Conservation (phyloP, 2,329 filamentous ascomycete species). For the Stachybotrys elegans region DNA sequence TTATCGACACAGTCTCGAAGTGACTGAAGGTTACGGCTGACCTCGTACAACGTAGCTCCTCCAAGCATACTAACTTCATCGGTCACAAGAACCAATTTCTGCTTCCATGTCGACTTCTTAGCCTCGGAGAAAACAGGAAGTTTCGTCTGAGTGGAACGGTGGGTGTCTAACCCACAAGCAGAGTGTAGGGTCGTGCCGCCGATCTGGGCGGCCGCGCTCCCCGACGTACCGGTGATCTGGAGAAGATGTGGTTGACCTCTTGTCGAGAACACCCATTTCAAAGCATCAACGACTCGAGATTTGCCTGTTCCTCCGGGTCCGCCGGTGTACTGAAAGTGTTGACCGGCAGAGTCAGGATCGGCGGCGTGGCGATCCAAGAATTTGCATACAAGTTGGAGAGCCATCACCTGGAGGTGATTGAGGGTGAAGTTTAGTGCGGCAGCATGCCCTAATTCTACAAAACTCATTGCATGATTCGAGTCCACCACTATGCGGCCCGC, state of each 20-base stretch:
- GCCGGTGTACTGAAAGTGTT: slow-evolving; percentile 5
- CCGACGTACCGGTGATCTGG: slow-evolving; percentile 4
- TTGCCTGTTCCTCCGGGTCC: slow-evolving; percentile 6
- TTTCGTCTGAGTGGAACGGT: not conserved
- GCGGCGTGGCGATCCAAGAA: slow-evolving; percentile 6
- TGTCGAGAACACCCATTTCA: slow-evolving; percentile 1
- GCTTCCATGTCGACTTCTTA: slow-evolving; percentile 8
- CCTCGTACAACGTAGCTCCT: slow-evolving; percentile 5
- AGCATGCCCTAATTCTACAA: too few species aligned
- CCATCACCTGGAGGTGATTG: too few species aligned
- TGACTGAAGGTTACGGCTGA: slow-evolving; percentile 3
- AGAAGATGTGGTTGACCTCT: slow-evolving; percentile 5
- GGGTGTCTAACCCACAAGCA: slow-evolving; percentile 1
- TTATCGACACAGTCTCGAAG: slow-evolving; percentile 5
- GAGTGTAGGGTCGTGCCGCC: slow-evolving; percentile 3
- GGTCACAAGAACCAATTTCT: slow-evolving; percentile 7
- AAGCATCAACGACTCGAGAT: slow-evolving; percentile 5
- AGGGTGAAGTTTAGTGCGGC: too few species aligned
- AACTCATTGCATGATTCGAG: too few species aligned
- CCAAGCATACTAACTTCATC: slow-evolving; percentile 8
- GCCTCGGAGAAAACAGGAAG: slow-evolving; percentile 3
- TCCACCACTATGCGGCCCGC: too few species aligned
- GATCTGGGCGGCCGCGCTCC: slow-evolving; percentile 5
- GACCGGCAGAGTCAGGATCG: slow-evolving; percentile 3
- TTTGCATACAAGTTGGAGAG: slow-evolving; percentile 6